phyloP scores from a whole-genome alignment of 1,284 basidiomycete species.

The Ceratobasidium sp. region DNA sequence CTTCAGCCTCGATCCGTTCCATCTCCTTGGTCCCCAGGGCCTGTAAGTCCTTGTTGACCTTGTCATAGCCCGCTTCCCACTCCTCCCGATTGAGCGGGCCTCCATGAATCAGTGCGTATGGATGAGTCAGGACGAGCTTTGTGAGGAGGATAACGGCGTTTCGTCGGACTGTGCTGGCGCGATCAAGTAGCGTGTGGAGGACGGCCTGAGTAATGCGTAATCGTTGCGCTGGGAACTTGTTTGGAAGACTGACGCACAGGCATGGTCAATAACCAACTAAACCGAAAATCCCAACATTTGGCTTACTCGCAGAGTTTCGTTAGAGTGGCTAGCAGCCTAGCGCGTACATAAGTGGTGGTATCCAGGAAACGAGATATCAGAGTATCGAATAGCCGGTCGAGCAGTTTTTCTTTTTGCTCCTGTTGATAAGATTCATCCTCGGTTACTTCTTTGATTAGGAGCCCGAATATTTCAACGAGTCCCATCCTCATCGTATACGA shows the following conservation, averaged over 20 bases:
- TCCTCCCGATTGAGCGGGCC: conserved; percentile 76
- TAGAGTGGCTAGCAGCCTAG: conserved; percentile 83
- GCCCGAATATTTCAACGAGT: conserved; percentile 84
- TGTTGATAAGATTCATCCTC: conserved; percentile 60
- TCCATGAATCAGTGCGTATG: conserved; percentile 85
- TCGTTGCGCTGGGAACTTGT: conserved; percentile 89
- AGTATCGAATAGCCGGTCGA: conserved; percentile 82
- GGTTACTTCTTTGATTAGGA: conserved; percentile 79
- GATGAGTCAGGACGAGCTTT: conserved; percentile 86
- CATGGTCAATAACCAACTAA: conserved; percentile 1
- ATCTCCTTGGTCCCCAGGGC: conserved; percentile 53
- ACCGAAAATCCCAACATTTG: not conserved
- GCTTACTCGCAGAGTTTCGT: conserved; percentile 67
- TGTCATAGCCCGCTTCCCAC: conserved; percentile 76
- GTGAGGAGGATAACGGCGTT: conserved; percentile 80
- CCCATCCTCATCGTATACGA: conserved; percentile 96
- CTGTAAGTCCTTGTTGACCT: conserved; percentile 61
- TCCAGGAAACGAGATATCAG: conserved; percentile 90
- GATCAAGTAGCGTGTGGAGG: conserved; percentile 86
- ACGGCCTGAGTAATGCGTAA: conserved; percentile 77
- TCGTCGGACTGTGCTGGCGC: conserved; percentile 86
- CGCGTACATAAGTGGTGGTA: conserved; percentile 88
- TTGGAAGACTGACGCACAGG: conserved; percentile 67
- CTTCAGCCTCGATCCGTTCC: conserved; percentile 43
- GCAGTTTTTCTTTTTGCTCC: conserved; percentile 77